These are phyloP conservation scores for Ustilago esculenta DNA, from an alignment of 1,284 basidiomycete genomes.

Conservation along the genomic window DNA sequence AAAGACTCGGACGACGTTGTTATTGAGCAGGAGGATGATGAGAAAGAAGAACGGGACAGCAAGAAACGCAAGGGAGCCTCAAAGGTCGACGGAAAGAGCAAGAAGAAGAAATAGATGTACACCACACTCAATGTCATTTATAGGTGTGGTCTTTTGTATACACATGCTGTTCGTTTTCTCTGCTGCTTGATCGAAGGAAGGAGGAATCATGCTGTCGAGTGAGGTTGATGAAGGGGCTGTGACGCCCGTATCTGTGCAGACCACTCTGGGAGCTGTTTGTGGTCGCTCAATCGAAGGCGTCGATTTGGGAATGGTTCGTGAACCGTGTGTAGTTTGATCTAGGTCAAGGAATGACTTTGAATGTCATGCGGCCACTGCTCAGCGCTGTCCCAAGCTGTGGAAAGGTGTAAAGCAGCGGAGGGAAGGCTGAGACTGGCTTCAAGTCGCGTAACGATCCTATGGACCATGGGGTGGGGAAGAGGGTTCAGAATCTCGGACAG, in stretches of 20 bases:
- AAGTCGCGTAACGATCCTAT: conserved; percentile 7
- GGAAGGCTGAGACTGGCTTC: not conserved
- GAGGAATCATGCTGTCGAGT: no score
- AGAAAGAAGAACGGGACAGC: conserved; percentile 24
- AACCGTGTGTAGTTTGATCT: conserved; percentile 7
- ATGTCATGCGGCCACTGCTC: conserved; percentile 1
- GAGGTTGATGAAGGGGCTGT: no score
- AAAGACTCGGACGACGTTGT: conserved; percentile 30
- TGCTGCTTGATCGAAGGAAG: no score
- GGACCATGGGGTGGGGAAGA: conserved; percentile 3
- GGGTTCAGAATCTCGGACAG: no score
- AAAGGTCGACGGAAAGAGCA: conserved; percentile 19
- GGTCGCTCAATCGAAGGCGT: conserved; percentile 50
- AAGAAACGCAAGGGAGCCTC: conserved; percentile 23
- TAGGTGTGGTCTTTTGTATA: not conserved
- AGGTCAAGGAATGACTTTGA: conserved; percentile 10
- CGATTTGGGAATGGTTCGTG: conserved; percentile 10
- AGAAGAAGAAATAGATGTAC: conserved; percentile 19
- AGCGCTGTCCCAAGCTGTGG: conserved; percentile 1
- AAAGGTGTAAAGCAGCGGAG: conserved; percentile 5
- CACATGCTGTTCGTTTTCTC: no score
- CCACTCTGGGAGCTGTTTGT: conserved; percentile 41
- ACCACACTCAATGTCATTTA: not conserved
- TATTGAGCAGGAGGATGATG: conserved; percentile 30
- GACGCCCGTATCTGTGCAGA: conserved; percentile 54